phyloP scores from a whole-genome alignment of 176 grass and related monocot species.

The Tuctoria greenei region DNA sequence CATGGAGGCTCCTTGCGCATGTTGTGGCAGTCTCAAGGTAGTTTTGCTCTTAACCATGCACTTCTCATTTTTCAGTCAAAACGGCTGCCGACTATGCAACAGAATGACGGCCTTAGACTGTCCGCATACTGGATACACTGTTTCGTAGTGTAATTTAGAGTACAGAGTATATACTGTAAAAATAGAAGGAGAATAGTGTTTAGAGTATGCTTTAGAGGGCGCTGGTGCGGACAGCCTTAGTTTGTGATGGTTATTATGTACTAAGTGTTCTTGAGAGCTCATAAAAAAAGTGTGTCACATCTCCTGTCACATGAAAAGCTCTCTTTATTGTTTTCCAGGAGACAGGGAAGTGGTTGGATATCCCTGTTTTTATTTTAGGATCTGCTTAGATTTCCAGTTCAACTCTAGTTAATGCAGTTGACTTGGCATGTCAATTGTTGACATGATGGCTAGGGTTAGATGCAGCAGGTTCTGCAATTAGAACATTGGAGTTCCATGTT shows the following conservation, averaged over 20 bases:
- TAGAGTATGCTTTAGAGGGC: too few relatives aligned
- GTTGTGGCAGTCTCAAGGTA: slow-evolving; percentile 93
- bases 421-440: slow-evolving; percentile 21
- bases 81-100: not conserved
- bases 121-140: too few relatives aligned
- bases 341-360: not conserved
- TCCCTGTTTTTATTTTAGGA: not conserved
- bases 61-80: not conserved
- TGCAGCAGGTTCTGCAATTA: slow-evolving; percentile 23
- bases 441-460: slow-evolving; percentile 22
- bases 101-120: not conserved
- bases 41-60: not conserved
- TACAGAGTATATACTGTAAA: too few relatives aligned
- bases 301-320: not conserved
- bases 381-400: not conserved
- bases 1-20: slow-evolving; percentile 90
- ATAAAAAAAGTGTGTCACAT: not conserved
- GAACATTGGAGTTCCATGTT: slow-evolving; percentile 6
- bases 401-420: slow-evolving; percentile 18
- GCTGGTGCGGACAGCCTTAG: not conserved
- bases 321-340: not conserved
- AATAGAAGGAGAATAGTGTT: too few relatives aligned
- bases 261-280: not conserved
- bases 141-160: too few relatives aligned
- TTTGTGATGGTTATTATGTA: not conserved